Percentiles rank a stretch among this genome's conserved stretches.
Evolutionary conservation across 78 protist species (phyloP).

Genomic region (Dictyostelium intermedium): DNA sequence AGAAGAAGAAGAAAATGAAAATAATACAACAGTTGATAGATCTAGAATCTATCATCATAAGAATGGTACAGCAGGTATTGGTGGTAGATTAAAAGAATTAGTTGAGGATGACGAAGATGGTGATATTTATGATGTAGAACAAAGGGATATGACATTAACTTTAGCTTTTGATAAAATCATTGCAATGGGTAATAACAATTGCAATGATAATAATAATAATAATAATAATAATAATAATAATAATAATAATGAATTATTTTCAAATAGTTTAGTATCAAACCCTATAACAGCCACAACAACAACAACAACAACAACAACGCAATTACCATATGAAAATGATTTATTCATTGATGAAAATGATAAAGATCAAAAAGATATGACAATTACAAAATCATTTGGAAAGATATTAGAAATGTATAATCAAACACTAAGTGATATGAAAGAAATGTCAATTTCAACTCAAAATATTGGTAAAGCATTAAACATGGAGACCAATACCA

Average conservation of each 20-base stretch:
- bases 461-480: background rate
- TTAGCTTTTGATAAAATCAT: slow-evolving; percentile 24
- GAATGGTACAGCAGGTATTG: slow-evolving; percentile 45
- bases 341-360: background rate
- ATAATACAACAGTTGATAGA: background rate
- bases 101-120: background rate
- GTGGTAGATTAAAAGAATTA: slow-evolving; percentile 27
- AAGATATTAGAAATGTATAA: background rate
- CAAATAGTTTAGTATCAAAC: background rate
- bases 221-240: background rate
- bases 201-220: no score
- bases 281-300: no score
- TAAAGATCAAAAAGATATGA: slow-evolving; percentile 27
- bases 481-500: background rate
- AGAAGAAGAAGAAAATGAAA: background rate
- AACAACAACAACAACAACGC: background rate
- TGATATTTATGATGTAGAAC: background rate
- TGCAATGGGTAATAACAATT: background rate
- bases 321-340: background rate
- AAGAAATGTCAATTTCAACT: slow-evolving; percentile 3
- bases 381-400: slow-evolving; percentile 39
- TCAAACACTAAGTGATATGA: background rate
- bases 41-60: slow-evolving; percentile 6
- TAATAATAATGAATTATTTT: background rate
- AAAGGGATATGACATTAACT: slow-evolving; percentile 59